Evolutionary conservation across 306 rosid species (phyloP), one percentile per base, ranked within the genome.

Genomic region (Crotalaria pallida): DNA sequence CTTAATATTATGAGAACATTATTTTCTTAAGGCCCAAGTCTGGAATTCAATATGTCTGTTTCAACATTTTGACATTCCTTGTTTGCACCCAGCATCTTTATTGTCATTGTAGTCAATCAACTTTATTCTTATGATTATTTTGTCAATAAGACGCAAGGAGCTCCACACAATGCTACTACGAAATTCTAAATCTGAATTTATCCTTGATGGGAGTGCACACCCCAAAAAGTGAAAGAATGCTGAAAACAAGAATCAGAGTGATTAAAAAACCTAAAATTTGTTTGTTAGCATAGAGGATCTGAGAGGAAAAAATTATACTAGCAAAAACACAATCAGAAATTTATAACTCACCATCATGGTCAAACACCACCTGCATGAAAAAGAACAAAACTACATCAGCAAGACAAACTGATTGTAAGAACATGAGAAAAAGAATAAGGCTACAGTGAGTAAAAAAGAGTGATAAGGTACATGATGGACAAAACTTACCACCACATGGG

Each of bases 321-420:
- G 34, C 75, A 51, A 69, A 49, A 53, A 53, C 43, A 71, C 13
- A 60, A 22, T 76, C n/a, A 58, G 77, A 73, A 71, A 24, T 58
- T 4, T 7, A 78, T 56, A 80, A 67, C 97, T 83, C 87, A 93
- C 97, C 98, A 85, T 88, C 96, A 84, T 94, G 98, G 84, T 94
- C 98, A 78, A 94, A 94, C 72, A 86, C 98, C 77, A 94, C 98
- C 98, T 93, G 93, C 91, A 85, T 10, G 69, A 57, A 84, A 73
- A 73, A 65, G 63, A 75, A 59, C 61, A 65, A 71, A 44, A 79
- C 58, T 43, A 74, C 44, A 53, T 52, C 38, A 15, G 81, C 56
- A 55, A 62, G 23, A 61, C 45, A 29, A 59, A 53, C 49, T 13
- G 43, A 56, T 31, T 51, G 44, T 56, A 51, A 43, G 44, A 43